Base-by-base conservation (phyloP, 345 rosid species). In the Hypericum androsaemum region DNA sequence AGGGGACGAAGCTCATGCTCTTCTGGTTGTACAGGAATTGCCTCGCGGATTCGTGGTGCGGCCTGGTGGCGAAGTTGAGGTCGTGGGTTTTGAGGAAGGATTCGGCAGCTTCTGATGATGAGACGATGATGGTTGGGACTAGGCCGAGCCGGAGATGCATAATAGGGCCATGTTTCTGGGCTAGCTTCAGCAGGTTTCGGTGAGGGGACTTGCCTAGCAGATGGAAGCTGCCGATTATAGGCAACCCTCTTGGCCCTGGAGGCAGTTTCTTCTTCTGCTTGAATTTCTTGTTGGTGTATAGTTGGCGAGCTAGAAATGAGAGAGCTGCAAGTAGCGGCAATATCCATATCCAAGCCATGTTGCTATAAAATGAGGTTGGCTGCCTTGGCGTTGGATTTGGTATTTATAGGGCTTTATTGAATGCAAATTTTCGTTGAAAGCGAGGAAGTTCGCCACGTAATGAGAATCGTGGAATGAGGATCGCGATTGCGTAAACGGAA, bases 191-290 rank as follows among this genome's bases (percentile, higher is more conserved):
- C 15, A 44, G 47, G 12, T 8, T 12, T 12, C 47, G 47, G 47
- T 44, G 47, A 16, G 15, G 3, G 3, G 39, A 37, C 14, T 68
- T 6, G 0, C 80, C 80, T 15, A 73, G 6, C 58, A 49, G 16
- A n/a, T 60, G 73, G 43, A 78, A 70, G 71, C 39, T 67, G 37
- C 78, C 80, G 0, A 75, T 41, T 5, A 75, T 44, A 0, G 80
- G 83, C 6, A 64, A 39, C 13, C 78, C 76, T 39, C 16, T 52
- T 0, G 83, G 78, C 7, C 84, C 78, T 0, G 83, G 83, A 35
- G 80, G 75, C 39, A 71, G 35, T 43, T 38, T 60, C 53, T 43
- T 9, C 47, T 36, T 10, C 1, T 42, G 15, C 17, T 39, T 35
- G 37, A 6, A 3, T 2, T 11, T 5, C 6, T 12, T 40, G 12